A percentile compares a stretch with the other conserved stretches of the same genome.
Conservation (phyloP, 2,329 filamentous ascomycete genomes). For the Aspergillus pseudoterreus region DNA sequence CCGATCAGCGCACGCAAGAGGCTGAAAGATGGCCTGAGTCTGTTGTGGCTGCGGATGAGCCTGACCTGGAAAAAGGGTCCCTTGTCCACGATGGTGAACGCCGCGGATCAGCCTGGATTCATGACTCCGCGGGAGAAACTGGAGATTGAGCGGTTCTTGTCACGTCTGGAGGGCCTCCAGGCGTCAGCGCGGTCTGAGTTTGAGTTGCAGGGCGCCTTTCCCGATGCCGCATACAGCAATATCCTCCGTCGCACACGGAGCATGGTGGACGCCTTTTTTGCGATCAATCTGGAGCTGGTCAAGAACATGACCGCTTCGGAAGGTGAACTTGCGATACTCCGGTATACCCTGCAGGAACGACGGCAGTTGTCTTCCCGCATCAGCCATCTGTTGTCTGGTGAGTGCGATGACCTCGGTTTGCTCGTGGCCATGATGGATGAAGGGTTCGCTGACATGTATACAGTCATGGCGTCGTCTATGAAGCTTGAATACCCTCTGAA, state of each 20-base stretch:
- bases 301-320: slow-evolving; percentile 72
- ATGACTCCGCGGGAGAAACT: slow-evolving; percentile 86
- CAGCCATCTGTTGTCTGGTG: slow-evolving; percentile 72
- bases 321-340: slow-evolving; percentile 76
- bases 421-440: no score
- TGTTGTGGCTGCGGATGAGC: slow-evolving; percentile 93
- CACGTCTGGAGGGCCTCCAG: slow-evolving; percentile 70
- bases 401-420: slow-evolving; percentile 14
- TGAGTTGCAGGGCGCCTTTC: slow-evolving; percentile 83
- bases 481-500: slow-evolving; percentile 93
- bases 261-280: slow-evolving; percentile 90
- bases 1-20: slow-evolving; percentile 86
- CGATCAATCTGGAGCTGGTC: slow-evolving; percentile 88
- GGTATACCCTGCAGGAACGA: slow-evolving; percentile 75
- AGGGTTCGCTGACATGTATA: slow-evolving; percentile 20
- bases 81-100: slow-evolving; percentile 66
- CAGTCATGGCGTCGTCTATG: slow-evolving; percentile 84
- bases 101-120: slow-evolving; percentile 60
- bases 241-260: slow-evolving; percentile 77
- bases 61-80: slow-evolving; percentile 96
- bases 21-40: slow-evolving; percentile 80
- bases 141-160: slow-evolving; percentile 74
- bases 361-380: slow-evolving; percentile 80
- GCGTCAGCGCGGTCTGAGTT: slow-evolving; percentile 77
- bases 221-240: slow-evolving; percentile 65